Evolutionary conservation across 176 grass and related monocot species (phyloP).

Genomic region (Avena atlantica): DNA sequence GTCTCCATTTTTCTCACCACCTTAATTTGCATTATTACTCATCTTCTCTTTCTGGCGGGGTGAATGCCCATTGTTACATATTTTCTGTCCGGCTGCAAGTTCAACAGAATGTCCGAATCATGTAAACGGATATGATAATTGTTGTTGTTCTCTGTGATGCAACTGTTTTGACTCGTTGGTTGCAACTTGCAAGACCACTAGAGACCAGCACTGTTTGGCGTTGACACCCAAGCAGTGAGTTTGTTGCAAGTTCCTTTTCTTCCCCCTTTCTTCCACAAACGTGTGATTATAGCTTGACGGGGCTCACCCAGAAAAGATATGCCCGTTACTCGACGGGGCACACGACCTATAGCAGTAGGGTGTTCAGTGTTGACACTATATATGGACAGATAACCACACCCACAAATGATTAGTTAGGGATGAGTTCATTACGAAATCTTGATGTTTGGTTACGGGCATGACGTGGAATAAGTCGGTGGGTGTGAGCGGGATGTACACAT

Average conservation of each 20-base stretch:
- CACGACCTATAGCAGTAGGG: neutral
- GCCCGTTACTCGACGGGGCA: neutral
- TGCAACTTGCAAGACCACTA: neutral
- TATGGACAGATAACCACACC: slow-evolving; percentile 10
- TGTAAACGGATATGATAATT: neutral
- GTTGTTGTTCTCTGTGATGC: neutral
- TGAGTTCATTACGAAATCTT: neutral
- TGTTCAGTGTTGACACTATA: neutral
- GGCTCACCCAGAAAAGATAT: neutral
- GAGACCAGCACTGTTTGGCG: neutral
- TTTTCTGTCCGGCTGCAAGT: no score
- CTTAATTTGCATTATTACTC: no score
- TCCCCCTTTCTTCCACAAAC: neutral
- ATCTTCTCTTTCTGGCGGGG: no score
- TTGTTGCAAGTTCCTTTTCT: slow-evolving; percentile 32
- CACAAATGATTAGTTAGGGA: neutral
- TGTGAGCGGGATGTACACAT: no score
- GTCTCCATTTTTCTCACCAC: no score
- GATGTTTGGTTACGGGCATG: neutral
- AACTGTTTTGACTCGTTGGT: neutral
- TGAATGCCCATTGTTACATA: no score
- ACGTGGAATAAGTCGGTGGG: neutral
- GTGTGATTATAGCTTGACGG: neutral
- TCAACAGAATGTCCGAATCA: no score
- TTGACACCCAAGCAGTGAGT: neutral